These are phyloP conservation scores for Cercospora brassicicola DNA, from an alignment of 2,329 filamentous ascomycete genomes.

Conservation along the genomic window DNA sequence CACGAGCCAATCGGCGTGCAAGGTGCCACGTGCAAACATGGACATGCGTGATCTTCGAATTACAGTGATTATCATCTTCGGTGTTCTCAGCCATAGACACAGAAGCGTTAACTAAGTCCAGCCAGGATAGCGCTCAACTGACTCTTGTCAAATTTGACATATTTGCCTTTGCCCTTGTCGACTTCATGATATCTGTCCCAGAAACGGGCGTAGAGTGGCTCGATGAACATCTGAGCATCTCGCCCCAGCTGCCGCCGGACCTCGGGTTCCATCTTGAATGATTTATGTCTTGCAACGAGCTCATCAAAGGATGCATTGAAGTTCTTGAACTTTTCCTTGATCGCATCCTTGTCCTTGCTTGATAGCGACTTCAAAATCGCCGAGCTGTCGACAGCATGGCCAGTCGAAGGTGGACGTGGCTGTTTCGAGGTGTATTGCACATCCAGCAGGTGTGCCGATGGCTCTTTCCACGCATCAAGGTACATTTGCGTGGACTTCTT, in stretches of 20 bases:
- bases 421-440: conserved; percentile 83
- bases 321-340: conserved; percentile 91
- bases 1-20: neutral
- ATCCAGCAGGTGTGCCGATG: conserved; percentile 78
- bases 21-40: neutral
- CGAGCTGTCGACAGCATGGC: conserved; percentile 68
- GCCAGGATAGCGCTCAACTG: conserved; percentile 66
- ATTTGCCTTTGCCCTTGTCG: conserved; percentile 96
- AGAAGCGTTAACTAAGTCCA: conserved; percentile 16
- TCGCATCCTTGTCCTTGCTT: conserved; percentile 90
- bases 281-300: conserved; percentile 77
- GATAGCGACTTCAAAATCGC: conserved; percentile 79
- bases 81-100: neutral
- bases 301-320: conserved; percentile 94
- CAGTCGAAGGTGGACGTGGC: conserved; percentile 69
- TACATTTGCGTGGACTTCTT: conserved; percentile 84
- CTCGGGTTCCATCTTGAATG: conserved; percentile 85
- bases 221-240: conserved; percentile 87
- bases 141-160: conserved; percentile 93
- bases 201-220: conserved; percentile 91
- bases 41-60: neutral
- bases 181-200: conserved; percentile 97
- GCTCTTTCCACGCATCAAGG: conserved; percentile 86
- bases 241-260: conserved; percentile 76
- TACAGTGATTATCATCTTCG: neutral